phyloP scores from a whole-genome alignment of 2,329 filamentous ascomycete genomes.

The Sporothrix globosa region DNA sequence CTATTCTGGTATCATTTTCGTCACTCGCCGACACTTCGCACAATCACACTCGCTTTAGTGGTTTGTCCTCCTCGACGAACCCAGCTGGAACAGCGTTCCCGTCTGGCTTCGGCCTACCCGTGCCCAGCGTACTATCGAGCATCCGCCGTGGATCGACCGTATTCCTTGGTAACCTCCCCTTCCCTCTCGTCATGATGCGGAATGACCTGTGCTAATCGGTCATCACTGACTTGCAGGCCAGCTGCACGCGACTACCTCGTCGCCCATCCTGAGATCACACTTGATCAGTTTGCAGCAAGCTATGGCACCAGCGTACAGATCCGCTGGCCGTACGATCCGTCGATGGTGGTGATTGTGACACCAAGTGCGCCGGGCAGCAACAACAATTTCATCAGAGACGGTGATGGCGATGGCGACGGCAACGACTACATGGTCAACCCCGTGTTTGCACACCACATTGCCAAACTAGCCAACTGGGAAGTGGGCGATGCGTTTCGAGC shows the following conservation, averaged over 20 bases:
- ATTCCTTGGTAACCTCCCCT: neutral
- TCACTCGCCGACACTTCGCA: neutral
- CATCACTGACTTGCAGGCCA: neutral
- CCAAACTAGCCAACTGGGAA: slow-evolving; percentile 9
- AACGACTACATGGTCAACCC: slow-evolving; percentile 15
- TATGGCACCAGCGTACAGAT: slow-evolving; percentile 7
- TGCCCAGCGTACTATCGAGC: slow-evolving; percentile 2
- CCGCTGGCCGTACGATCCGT: slow-evolving; percentile 21
- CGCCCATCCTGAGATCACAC: neutral
- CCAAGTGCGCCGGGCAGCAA: neutral
- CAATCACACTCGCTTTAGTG: neutral
- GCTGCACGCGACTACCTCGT: slow-evolving; percentile 15
- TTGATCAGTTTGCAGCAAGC: neutral
- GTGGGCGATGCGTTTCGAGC: slow-evolving; percentile 2
- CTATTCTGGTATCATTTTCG: neutral
- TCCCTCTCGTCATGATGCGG: neutral
- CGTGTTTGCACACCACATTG: slow-evolving; percentile 19
- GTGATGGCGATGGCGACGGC: neutral
- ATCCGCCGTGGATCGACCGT: slow-evolving; percentile 17
- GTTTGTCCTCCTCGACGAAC: slow-evolving; percentile 21
- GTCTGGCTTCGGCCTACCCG: slow-evolving; percentile 18
- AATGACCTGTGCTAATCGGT: neutral
- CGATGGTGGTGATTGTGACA: neutral
- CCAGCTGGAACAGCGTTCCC: slow-evolving; percentile 8
- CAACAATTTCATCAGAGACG: too few species aligned